Base-by-base conservation (phyloP, 192 early-diverging fungal species). In the Coemansia sp. region DNA sequence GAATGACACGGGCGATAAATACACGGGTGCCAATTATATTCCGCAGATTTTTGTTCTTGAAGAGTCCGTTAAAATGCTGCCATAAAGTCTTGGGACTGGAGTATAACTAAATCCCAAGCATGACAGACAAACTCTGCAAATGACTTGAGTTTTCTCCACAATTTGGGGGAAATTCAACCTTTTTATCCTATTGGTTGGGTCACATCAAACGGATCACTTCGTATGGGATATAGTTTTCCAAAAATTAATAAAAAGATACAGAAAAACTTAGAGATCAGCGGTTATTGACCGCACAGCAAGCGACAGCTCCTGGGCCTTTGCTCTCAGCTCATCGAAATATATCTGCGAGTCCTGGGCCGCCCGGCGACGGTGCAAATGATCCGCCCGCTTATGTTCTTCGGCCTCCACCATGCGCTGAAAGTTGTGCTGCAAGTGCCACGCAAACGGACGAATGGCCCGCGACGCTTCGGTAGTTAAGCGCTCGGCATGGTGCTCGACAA, bases 341-440 rank as follows among this genome's bases (percentile, higher is more conserved):
- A 83, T 71, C 53, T 85, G 81, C 23, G 89, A 85, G 67, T 91
- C 86, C 68, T 87, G 84, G 1, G 87, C 85, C 12, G 83, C 69
- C 51, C 84, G 84, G 50, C 84, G 82, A 2, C 76, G 67, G 63
- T 77, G 67, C 63, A 86, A 72, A 60, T 86, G 83, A 37, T 89
- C 82, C 5, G 76, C 81, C 2, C 89, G 86, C 41, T 78, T 80
- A 41, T 83, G 76, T 63, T 92, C 86, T 55, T 90, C 85, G 15
- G 84, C 81, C 65, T 92, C 89, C 52, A 92, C 86, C 65, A 89
- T 87, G 62, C 82, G 83, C 75, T 89, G 86, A 73, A 89, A 85
- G 14, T 83, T 81, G 66, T 75, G 82, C 72, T 89, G 89, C 47
- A 90, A 69, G 55, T 88, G 86, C 86, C 86, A 88, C 3, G 87